Percentiles rank a stretch among this genome's conserved stretches.
Evolutionary conservation across 768 basidiomycete species (phyloP).

Genomic region (Auriscalpium vulgare): DNA sequence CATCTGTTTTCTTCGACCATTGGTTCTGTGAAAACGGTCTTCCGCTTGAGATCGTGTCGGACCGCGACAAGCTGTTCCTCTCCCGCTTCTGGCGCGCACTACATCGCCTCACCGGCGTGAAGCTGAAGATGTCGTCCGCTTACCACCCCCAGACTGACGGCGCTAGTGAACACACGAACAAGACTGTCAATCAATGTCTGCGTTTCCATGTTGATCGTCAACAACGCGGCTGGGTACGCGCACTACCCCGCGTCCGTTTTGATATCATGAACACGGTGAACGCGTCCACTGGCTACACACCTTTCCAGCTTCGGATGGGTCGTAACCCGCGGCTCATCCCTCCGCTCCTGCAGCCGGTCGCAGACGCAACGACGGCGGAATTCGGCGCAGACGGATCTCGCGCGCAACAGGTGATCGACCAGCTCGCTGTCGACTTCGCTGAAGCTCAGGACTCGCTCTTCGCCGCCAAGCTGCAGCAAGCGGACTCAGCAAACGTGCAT

Average conservation of each 20-base stretch:
- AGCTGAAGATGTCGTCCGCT: constrained; percentile 24
- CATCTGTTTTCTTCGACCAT: constrained; percentile 18
- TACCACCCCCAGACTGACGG: constrained; percentile 33
- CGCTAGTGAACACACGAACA: constrained; percentile 22
- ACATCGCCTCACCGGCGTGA: constrained; percentile 18
- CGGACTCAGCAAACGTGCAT: constrained; percentile 20
- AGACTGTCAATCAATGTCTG: constrained; percentile 19
- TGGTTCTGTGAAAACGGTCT: constrained; percentile 26
- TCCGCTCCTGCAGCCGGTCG: neutral
- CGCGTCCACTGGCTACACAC: constrained; percentile 17
- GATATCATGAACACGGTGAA: constrained; percentile 20
- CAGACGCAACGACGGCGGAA: no score
- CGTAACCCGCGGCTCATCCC: constrained; percentile 15
- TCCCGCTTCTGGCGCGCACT: constrained; percentile 27
- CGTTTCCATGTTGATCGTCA: constrained; percentile 17
- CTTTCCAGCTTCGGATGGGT: constrained; percentile 16
- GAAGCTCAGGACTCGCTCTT: constrained; percentile 29
- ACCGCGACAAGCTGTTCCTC: constrained; percentile 11
- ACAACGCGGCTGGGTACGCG: constrained; percentile 13
- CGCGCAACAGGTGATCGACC: neutral
- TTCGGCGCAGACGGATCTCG: neutral
- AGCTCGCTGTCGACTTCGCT: constrained; percentile 11
- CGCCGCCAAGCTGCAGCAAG: constrained; percentile 21
- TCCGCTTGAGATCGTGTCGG: constrained; percentile 1
- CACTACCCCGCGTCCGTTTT: constrained; percentile 18